These are phyloP conservation scores for Vaccinium myrtillus DNA, from an alignment of 148 eudicot genomes.

Conservation along the genomic window DNA sequence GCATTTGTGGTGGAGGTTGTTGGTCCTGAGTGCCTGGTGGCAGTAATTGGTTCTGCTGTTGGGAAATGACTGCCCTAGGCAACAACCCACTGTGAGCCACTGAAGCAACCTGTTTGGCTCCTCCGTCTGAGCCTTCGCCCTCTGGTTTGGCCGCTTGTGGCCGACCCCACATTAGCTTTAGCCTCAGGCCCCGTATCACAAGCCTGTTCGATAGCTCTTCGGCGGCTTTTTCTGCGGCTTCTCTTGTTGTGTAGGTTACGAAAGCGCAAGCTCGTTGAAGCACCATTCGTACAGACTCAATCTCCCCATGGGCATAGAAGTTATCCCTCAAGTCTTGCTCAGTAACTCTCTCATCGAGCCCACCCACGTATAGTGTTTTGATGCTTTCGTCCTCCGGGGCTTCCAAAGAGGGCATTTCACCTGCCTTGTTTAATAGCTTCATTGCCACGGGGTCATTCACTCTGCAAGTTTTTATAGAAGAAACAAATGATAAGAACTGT, in stretches of 20 bases:
- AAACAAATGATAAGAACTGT: neutral
- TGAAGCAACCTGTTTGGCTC: constrained; percentile 49
- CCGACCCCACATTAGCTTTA: constrained; percentile 95
- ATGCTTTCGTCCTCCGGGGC: constrained; percentile 95
- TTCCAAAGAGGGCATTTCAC: constrained; percentile 87
- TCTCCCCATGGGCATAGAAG: constrained; percentile 92
- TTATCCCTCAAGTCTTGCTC: constrained; percentile 92
- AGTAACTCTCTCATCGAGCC: constrained; percentile 73
- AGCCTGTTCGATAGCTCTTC: constrained; percentile 92
- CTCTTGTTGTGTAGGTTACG: constrained; percentile 92
- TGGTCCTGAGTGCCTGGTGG: constrained; percentile 71
- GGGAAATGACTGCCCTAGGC: constrained; percentile 89
- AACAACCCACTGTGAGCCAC: constrained; percentile 88
- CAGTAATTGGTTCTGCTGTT: constrained; percentile 70
- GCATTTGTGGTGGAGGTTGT: constrained; percentile 51
- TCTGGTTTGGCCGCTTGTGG: constrained; percentile 85
- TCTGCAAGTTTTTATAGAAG: constrained; percentile 35
- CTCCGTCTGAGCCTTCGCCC: constrained; percentile 50
- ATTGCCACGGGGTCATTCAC: constrained; percentile 93
- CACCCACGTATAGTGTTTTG: constrained; percentile 87
- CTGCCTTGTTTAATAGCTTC: constrained; percentile 91
- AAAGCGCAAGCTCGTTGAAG: constrained; percentile 89
- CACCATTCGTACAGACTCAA: constrained; percentile 88
- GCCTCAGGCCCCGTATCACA: constrained; percentile 78
- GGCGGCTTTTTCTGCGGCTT: constrained; percentile 96